Evolutionary conservation across 2,329 filamentous ascomycete genomes (phyloP).

Genomic region (Monosporascus sp.): DNA sequence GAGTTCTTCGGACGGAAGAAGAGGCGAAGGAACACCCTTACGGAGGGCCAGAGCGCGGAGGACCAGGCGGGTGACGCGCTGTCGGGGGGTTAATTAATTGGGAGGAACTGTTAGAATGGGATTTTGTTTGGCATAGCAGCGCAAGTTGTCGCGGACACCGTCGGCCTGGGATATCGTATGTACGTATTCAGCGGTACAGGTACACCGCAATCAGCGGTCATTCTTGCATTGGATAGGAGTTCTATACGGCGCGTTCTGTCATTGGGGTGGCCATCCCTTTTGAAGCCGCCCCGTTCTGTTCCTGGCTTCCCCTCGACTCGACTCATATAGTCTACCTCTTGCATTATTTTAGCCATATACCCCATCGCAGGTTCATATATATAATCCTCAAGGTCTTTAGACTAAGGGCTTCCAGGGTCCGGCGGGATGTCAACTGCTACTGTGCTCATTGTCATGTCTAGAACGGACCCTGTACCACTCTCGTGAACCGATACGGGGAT

Average conservation of each 20-base stretch:
- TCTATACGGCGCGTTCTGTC: neutral
- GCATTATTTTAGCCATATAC: too few relatives aligned
- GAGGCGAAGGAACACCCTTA: conserved; percentile 20
- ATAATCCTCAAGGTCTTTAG: too few relatives aligned
- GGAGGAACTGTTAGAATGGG: neutral
- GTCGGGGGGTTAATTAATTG: neutral
- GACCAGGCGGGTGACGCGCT: conserved; percentile 6
- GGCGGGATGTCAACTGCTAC: too few relatives aligned
- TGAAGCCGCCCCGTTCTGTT: too few relatives aligned
- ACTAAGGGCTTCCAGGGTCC: too few relatives aligned
- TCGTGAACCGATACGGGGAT: too few relatives aligned
- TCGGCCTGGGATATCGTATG: neutral
- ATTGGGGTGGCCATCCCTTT: conserved; percentile 7
- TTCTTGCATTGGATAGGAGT: conserved; percentile 27
- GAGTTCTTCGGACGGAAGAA: conserved; percentile 29
- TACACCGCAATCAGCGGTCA: neutral
- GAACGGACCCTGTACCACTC: too few relatives aligned
- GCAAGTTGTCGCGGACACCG: neutral
- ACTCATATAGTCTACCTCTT: too few relatives aligned
- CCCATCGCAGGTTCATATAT: too few relatives aligned
- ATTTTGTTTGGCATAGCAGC: neutral
- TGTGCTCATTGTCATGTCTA: too few relatives aligned
- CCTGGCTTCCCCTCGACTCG: too few relatives aligned
- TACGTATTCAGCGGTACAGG: conserved; percentile 1
- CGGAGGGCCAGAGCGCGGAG: conserved; percentile 16